phyloP scores from a whole-genome alignment of 2,329 filamentous ascomycete species.

The Scytalidium lignicola region DNA sequence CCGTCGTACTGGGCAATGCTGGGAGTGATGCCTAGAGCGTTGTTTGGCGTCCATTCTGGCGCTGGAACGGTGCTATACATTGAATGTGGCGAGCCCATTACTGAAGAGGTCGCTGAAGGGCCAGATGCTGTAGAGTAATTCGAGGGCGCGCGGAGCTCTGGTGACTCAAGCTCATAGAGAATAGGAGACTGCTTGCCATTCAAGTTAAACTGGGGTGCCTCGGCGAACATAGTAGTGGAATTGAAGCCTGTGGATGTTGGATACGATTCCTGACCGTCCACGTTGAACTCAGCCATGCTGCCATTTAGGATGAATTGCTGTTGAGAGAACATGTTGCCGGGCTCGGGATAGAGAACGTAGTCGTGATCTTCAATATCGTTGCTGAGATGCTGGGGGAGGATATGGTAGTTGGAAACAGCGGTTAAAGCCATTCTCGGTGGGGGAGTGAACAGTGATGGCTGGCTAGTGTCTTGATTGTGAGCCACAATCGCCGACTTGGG shows the following conservation, averaged over 20 bases:
- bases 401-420: constrained; percentile 19
- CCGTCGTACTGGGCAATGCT: constrained; percentile 25
- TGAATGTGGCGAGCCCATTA: constrained; percentile 28
- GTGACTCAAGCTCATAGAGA: constrained; percentile 20
- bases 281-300: constrained; percentile 35
- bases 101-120: constrained; percentile 26
- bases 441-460: background rate
- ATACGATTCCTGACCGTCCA: constrained; percentile 32
- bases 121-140: constrained; percentile 28
- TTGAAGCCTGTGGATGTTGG: constrained; percentile 42
- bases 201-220: constrained; percentile 13
- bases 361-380: constrained; percentile 30
- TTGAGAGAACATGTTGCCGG: constrained; percentile 34
- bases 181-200: background rate
- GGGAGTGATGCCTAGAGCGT: constrained; percentile 24
- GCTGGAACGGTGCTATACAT: constrained; percentile 21
- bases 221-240: constrained; percentile 40
- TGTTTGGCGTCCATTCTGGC: constrained; percentile 23
- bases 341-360: constrained; percentile 40
- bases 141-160: constrained; percentile 23
- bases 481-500: background rate
- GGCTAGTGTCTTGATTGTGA: background rate
- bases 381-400: constrained; percentile 19
- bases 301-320: constrained; percentile 44
- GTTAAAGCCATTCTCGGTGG: constrained; percentile 1